These are phyloP conservation scores for Ambrosia artemisiifolia DNA, from an alignment of 129 eudicot genomes.

Conservation along the genomic window DNA sequence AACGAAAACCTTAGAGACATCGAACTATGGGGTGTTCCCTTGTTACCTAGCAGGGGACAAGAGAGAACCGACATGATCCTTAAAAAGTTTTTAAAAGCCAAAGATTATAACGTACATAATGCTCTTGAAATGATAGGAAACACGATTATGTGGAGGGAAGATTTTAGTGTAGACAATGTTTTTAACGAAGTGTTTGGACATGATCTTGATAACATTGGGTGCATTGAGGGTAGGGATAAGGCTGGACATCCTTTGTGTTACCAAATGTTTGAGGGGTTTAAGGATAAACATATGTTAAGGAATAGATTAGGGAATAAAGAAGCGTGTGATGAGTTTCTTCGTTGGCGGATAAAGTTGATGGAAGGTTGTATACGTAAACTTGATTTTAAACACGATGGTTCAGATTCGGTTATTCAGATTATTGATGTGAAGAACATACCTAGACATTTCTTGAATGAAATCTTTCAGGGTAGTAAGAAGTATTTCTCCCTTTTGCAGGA, in stretches of 20 bases:
- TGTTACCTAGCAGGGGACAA: slow-evolving; percentile 58
- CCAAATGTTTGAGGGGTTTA: slow-evolving; percentile 37
- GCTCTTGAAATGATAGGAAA: slow-evolving; percentile 56
- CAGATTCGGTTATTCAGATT: slow-evolving; percentile 53
- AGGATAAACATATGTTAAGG: slow-evolving; percentile 32
- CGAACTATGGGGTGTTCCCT: slow-evolving; percentile 80
- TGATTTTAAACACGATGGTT: slow-evolving; percentile 46
- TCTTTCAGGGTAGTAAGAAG: slow-evolving; percentile 44
- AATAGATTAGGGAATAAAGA: slow-evolving; percentile 32
- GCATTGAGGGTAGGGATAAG: slow-evolving; percentile 40
- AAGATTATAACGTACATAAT: slow-evolving; percentile 47
- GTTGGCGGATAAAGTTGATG: slow-evolving; percentile 69
- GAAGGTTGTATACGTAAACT: slow-evolving; percentile 56
- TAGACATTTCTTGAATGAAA: slow-evolving; percentile 49
- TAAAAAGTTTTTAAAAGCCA: slow-evolving; percentile 68
- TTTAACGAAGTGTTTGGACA: slow-evolving; percentile 39
- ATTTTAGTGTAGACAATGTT: slow-evolving; percentile 34
- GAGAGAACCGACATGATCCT: slow-evolving; percentile 53
- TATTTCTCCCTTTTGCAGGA: slow-evolving; percentile 50
- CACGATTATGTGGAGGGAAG: slow-evolving; percentile 66
- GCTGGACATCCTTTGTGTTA: slow-evolving; percentile 66
- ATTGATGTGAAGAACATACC: slow-evolving; percentile 70
- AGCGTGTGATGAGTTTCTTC: slow-evolving; percentile 34
- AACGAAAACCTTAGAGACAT: slow-evolving; percentile 35
- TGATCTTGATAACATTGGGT: slow-evolving; percentile 39